phyloP scores from a whole-genome alignment of 2,329 filamentous ascomycete species.

The Teratosphaeria destructans region DNA sequence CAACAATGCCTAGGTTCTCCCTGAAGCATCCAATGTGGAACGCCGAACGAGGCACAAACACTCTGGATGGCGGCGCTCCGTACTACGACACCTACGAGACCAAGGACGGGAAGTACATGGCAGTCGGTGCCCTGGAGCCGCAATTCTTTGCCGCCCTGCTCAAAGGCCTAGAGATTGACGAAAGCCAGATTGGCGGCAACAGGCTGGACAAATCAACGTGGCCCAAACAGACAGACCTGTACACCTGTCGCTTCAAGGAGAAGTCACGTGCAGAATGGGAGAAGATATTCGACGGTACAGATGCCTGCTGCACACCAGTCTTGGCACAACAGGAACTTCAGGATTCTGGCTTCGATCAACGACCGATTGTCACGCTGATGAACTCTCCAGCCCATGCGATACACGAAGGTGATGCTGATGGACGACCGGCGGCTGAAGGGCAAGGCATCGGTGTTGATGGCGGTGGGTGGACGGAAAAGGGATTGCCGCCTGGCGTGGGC shows the following conservation, averaged over 20 bases:
- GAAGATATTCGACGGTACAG: slow-evolving; percentile 71
- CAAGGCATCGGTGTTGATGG: slow-evolving; percentile 58
- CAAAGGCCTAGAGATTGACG: slow-evolving; percentile 51
- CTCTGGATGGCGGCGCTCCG: slow-evolving; percentile 74
- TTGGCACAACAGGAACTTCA: slow-evolving; percentile 65
- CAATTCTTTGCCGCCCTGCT: slow-evolving; percentile 68
- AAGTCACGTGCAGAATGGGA: slow-evolving; percentile 77
- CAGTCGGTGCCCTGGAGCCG: slow-evolving; percentile 80
- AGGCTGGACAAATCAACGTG: slow-evolving; percentile 55
- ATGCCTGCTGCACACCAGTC: slow-evolving; percentile 88
- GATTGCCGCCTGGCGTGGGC: slow-evolving; percentile 56
- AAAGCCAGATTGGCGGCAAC: slow-evolving; percentile 30
- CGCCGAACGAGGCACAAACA: slow-evolving; percentile 58
- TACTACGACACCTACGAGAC: slow-evolving; percentile 89
- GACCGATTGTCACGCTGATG: slow-evolving; percentile 58
- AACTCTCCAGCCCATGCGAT: slow-evolving; percentile 60
- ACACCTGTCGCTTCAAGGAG: slow-evolving; percentile 54
- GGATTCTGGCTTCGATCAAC: slow-evolving; percentile 52
- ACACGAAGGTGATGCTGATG: slow-evolving; percentile 35
- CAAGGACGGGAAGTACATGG: slow-evolving; percentile 65
- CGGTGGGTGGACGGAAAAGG: slow-evolving; percentile 52
- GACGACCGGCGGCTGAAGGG: slow-evolving; percentile 36
- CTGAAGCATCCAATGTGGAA: slow-evolving; percentile 54
- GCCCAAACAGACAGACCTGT: slow-evolving; percentile 53
- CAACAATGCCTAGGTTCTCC: slow-evolving; percentile 63